Percentiles rank a stretch among this genome's conserved stretches.
phyloP scores from a whole-genome alignment of 495 filamentous ascomycete genomes.

The Neurospora sublineolata region DNA sequence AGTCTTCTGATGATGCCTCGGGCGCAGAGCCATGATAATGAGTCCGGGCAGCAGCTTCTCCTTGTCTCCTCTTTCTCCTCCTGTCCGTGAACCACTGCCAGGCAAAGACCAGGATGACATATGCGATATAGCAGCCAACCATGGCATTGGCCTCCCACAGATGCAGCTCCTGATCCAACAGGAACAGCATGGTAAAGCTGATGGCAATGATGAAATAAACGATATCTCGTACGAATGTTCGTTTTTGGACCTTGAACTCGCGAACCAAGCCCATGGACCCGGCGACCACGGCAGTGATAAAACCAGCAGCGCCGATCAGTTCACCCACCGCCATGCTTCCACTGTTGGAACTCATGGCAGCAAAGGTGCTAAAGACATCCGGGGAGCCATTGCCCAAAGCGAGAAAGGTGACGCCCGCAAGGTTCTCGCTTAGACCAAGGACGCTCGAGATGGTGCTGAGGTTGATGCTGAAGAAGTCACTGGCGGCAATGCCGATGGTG shows the following conservation, averaged over 20 bases:
- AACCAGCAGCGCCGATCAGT: constrained; percentile 86
- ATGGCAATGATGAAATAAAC: constrained; percentile 86
- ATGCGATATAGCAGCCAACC: constrained; percentile 87
- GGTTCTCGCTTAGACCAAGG: constrained; percentile 86
- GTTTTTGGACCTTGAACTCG: constrained; percentile 80
- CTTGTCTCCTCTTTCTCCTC: constrained; percentile 44
- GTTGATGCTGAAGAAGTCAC: constrained; percentile 96
- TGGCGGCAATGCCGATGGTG: constrained; percentile 96
- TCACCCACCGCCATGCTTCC: constrained; percentile 94
- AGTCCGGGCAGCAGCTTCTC: constrained; percentile 58
- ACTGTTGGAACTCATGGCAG: constrained; percentile 92
- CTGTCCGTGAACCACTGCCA: constrained; percentile 82
- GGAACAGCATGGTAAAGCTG: constrained; percentile 74
- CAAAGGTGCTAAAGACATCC: constrained; percentile 97
- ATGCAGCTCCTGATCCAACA: constrained; percentile 74
- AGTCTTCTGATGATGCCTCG: constrained; percentile 33
- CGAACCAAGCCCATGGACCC: constrained; percentile 96
- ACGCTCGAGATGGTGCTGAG: constrained; percentile 81
- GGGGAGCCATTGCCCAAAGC: constrained; percentile 99
- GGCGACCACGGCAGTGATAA: constrained; percentile 93
- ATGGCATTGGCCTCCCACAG: constrained; percentile 83
- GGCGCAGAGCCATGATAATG: constrained; percentile 55
- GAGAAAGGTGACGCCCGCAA: constrained; percentile 92
- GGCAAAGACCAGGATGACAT: constrained; percentile 74
- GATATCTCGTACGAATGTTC: constrained; percentile 86